Percentiles rank a stretch among this genome's conserved stretches.
Evolutionary conservation across 768 basidiomycete genomes (phyloP).

Genomic region (Daedaleopsis sinensis): DNA sequence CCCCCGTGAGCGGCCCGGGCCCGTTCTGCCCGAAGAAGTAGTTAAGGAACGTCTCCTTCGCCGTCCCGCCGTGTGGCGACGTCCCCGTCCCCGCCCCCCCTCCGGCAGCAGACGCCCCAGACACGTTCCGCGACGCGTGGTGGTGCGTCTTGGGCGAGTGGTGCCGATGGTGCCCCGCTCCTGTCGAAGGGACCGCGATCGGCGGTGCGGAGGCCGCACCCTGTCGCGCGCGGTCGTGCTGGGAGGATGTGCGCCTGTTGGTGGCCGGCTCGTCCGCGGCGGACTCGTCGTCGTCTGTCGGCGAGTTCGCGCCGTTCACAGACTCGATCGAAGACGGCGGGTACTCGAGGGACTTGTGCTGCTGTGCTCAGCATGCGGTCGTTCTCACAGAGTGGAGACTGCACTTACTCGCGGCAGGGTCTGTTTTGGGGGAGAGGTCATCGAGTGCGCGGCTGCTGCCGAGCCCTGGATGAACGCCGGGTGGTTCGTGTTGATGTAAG

Average conservation of each 20-base stretch:
- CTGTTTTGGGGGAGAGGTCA: slow-evolving; percentile 45
- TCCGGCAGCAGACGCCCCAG: slow-evolving; percentile 8
- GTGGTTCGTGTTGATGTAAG: slow-evolving; percentile 99
- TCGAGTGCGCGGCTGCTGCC: slow-evolving; percentile 58
- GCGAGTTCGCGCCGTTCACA: slow-evolving; percentile 53
- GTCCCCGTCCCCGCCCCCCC: slow-evolving; percentile 3
- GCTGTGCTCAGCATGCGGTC: slow-evolving; percentile 14
- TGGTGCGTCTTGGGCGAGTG: slow-evolving; percentile 29
- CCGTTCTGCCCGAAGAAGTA: slow-evolving; percentile 97
- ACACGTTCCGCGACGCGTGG: slow-evolving; percentile 26
- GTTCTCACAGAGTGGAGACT: neutral
- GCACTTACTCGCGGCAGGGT: slow-evolving; percentile 56
- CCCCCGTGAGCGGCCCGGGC: slow-evolving; percentile 67
- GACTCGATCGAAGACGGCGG: slow-evolving; percentile 71
- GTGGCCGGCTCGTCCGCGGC: slow-evolving; percentile 53
- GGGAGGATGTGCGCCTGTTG: slow-evolving; percentile 64
- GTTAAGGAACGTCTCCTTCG: slow-evolving; percentile 92
- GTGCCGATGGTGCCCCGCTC: slow-evolving; percentile 24
- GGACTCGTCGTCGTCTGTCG: slow-evolving; percentile 68
- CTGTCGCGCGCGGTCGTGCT: slow-evolving; percentile 73
- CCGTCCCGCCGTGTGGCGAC: slow-evolving; percentile 41
- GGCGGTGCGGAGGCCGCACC: slow-evolving; percentile 39
- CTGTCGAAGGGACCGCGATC: slow-evolving; percentile 27
- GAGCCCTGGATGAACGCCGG: slow-evolving; percentile 90
- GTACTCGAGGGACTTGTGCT: slow-evolving; percentile 24